A percentile compares a stretch with the other conserved stretches of the same genome.
Evolutionary conservation across 148 eudicot genomes (phyloP).

Genomic region (Euryodendron excelsum): DNA sequence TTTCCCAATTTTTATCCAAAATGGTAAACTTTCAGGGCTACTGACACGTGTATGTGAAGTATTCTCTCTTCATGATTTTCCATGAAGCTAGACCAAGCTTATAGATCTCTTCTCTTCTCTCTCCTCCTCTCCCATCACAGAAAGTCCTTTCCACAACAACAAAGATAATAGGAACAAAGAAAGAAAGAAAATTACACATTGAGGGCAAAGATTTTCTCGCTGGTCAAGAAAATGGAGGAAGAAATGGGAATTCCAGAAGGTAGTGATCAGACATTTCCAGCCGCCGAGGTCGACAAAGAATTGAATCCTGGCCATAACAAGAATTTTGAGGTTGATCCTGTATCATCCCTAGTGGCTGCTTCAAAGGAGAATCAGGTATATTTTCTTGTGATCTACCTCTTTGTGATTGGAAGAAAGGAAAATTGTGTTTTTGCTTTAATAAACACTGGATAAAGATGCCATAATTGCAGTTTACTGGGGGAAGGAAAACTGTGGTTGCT

Average conservation of each 20-base stretch:
- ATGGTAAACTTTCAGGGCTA: not conserved
- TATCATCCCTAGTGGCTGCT: slow-evolving; percentile 38
- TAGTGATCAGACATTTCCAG: slow-evolving; percentile 30
- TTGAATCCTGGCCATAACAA: slow-evolving; percentile 38
- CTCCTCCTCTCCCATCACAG: not conserved
- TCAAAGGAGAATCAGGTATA: slow-evolving; percentile 24
- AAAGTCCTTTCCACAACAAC: not conserved
- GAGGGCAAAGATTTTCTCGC: not conserved
- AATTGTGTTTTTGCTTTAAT: no score
- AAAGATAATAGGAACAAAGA: not conserved
- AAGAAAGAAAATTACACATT: not conserved
- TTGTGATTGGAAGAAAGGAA: not conserved
- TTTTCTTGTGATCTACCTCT: not conserved
- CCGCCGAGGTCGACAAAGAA: slow-evolving; percentile 39
- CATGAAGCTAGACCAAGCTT: not conserved
- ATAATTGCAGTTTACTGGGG: no score
- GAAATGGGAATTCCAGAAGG: not conserved
- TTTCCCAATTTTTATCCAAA: not conserved
- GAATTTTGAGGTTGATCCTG: slow-evolving; percentile 35
- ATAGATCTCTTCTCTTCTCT: not conserved
- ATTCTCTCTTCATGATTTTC: no score
- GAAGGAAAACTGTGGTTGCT: no score
- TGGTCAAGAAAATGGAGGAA: slow-evolving; percentile 13
- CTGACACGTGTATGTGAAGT: not conserved
- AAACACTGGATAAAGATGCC: no score